These are phyloP conservation scores for Fragaria iinumae DNA, from an alignment of 306 rosid genomes.

Conservation along the genomic window DNA sequence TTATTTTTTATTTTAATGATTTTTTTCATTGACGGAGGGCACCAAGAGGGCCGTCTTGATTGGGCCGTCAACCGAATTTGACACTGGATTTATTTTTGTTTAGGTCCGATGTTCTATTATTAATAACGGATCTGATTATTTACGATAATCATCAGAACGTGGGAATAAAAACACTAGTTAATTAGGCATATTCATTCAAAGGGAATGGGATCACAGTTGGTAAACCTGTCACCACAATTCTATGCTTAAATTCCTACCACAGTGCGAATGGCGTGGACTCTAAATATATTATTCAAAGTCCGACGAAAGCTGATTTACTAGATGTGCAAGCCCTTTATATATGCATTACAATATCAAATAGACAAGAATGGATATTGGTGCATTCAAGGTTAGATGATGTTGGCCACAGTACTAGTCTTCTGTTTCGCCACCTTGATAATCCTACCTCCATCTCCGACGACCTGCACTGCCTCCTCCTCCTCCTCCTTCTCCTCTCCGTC, in stretches of 20 bases:
- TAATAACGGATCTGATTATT: too few relatives aligned
- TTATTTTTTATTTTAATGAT: not conserved
- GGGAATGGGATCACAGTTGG: not conserved
- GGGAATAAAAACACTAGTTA: too few relatives aligned
- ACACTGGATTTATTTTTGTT: too few relatives aligned
- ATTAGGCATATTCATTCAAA: not conserved
- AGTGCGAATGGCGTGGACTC: not conserved
- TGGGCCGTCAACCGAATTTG: too few relatives aligned
- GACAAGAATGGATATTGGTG: not conserved
- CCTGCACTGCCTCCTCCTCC: not conserved
- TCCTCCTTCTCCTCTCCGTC: conserved; percentile 14
- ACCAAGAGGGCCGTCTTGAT: too few relatives aligned
- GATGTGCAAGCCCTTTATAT: not conserved
- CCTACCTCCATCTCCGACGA: not conserved
- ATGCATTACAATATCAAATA: not conserved
- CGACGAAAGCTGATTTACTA: not conserved
- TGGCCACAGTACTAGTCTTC: not conserved
- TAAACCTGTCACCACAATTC: not conserved
- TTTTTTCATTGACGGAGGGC: not conserved
- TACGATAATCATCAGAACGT: too few relatives aligned
- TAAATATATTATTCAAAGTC: not conserved
- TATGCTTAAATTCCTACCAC: not conserved
- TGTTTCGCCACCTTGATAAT: conserved; percentile 1
- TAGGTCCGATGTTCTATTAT: too few relatives aligned
- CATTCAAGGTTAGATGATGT: not conserved